Evolutionary conservation across 768 basidiomycete species (phyloP), one percentile per base, ranked within the genome.

Genomic region (Suillus tomentosus): DNA sequence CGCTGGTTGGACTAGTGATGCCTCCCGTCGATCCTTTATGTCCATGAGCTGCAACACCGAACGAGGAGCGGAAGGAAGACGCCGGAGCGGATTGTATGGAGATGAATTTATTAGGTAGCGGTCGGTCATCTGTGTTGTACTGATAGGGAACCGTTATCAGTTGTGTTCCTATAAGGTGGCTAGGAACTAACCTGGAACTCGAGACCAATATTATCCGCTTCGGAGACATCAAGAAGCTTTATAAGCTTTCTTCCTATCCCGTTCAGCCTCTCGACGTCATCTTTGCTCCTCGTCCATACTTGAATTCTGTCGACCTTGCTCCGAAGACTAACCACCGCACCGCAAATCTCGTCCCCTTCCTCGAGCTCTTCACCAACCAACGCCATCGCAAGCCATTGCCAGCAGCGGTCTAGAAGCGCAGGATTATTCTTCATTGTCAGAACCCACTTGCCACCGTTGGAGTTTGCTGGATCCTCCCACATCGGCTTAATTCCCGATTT

Each of bases 401-500:
- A 97, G 75, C 90, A 93, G 43, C 91, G 83, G 79, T 97, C 95
- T 58, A 96, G 79, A 69, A 95, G 74, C 55, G 77, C 76, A 3
- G 92, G 87, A 67, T 89, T 91, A 70, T 90, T 89, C 80, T 91
- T 90, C 89, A 96, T 94, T 70, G 94, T 94, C 63, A 98, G 76
- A 22, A 95, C 94, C 95, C 95, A 97, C 79, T 95, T 96, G 42
- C 95, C 95, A 22, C 95, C 95, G 61, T 89, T 85, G 31, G 92
- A 91, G 71, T 97, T 97, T 61, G 94, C 92, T 37, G 86, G 85
- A 74, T 96, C 95, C 79, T 96, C 95, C 95, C 95, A 97, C 95
- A 97, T 96, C 15, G 94, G 94, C 73, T 94, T 94, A 80, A 95
- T 95, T 19, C 92, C 92, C 24, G 87, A 83, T 79, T 96, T 96